Base-by-base conservation (phyloP, 2,329 filamentous ascomycete genomes). In the Alternaria sp. region DNA sequence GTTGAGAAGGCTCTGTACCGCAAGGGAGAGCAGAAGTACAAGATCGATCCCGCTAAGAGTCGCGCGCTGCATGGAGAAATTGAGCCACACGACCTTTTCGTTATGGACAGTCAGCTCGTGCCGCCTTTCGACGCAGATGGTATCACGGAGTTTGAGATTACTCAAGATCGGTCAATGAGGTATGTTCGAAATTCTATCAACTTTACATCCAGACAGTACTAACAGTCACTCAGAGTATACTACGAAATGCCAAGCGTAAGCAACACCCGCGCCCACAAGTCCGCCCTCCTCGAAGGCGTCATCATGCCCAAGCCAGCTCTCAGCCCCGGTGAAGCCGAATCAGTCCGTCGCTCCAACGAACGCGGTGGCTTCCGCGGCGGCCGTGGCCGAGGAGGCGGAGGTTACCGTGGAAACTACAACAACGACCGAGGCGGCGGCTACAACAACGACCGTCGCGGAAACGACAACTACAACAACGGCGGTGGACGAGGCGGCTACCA, bases 271-370 rank as follows among this genome's bases (percentile, higher is more conserved):
- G 84, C 88, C 5, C 96, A 99, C 82, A 97, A 97, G 78, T 97
- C 94, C 6, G 96, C 97, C 92, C 87, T 99, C 14, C 86, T 99
- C 37, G 90, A 93, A 3, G 96, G 96, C 12, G 89, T 94, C 43
- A 89, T 90, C 71, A 86, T 94, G 60, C 88, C 92, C 5, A 82
- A 86, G 2, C 88, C 92, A 2, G 90, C 89, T 10, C 87, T 99
- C 1, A 70, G 56, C 25, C 91, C 92, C 61, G 86, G 88, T 33
- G 87, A 87, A 87, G 94, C 46, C 88, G 89, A 75, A 86, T 87
- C 57, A 90, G 91, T 76, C 84, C 90, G 33, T 84, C 87, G 58
- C 86, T 87, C 64, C 85, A 86, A 21, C 90, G 92, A 93, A 57
- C 89, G 89, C 72, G 79, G 85, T 21, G 62, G 54, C 20, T 67